Evolutionary conservation across 768 basidiomycete species (phyloP), one percentile per base, ranked within the genome.

Genomic region (Pholiota molesta): DNA sequence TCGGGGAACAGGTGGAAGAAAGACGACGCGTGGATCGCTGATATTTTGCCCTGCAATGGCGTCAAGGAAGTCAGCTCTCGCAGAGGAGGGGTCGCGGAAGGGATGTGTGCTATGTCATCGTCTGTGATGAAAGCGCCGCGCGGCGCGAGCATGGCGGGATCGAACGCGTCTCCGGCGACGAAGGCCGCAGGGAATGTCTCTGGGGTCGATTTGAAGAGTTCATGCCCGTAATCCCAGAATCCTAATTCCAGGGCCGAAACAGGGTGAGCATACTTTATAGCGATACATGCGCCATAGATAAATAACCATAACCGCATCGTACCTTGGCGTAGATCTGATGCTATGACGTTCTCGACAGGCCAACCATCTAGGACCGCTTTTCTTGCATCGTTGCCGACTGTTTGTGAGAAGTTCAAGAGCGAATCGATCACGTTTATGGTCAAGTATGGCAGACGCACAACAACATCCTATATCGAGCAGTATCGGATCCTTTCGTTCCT

Each of bases 191-290:
- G 83, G 71, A 86, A 89, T 0, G 80, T 77, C 40, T 80, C 73
- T 0, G 81, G 79, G 0, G 77, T 84, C 3, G 82, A 78, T 54
- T 71, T 78, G 74, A 88, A 91, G 16, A 90, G 75, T 45, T 82
- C 75, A 63, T 90, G 87, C 1, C 88, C 88, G 4, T 82, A 75
- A 5, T 84, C 77, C 87, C 87, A 89, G 63, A 86, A 85, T 10
- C 74, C 87, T 88, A 28, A 23, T 13, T 26, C 4, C 10, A 19
- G n/a, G n/a, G 19, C 26, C 3, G 3, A 52, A 42, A 2, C 7
- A 61, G 35, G 28, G 16, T n/a, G 29, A 35, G 33, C 17, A 10
- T 33, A 49, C 16, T 28, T 5, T 21, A 40, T 55, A 35, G 4
- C 40, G 33, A 35, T 7, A 7, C 13, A 31, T 52, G 8, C 16